phyloP scores from a whole-genome alignment of 78 protist genomes.

The Thecamonas trahens region DNA sequence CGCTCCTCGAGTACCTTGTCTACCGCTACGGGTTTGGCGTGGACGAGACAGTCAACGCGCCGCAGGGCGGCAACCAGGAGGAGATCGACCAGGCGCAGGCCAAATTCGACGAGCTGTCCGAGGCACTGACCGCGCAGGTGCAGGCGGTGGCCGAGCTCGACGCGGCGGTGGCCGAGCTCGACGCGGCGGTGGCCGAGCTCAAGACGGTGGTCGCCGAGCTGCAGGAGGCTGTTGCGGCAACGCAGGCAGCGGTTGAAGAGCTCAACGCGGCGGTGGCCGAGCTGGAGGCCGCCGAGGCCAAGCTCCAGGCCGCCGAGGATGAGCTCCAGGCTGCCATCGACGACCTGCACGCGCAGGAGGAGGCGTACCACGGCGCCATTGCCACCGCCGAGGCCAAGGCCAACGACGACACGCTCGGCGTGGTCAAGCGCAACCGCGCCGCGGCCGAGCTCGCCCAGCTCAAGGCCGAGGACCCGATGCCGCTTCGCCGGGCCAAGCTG shows the following conservation, averaged over 20 bases:
- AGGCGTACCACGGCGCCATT: constrained; percentile 5
- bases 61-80: constrained; percentile 6
- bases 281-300: constrained; percentile 2
- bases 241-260: background rate
- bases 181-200: background rate
- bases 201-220: background rate
- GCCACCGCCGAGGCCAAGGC: background rate
- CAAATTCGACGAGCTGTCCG: background rate
- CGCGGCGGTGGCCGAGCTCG: background rate
- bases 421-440: constrained; percentile 21
- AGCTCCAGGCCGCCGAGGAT: background rate
- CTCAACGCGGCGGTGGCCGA: background rate
- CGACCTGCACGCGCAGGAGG: constrained; percentile 10
- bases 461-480: constrained; percentile 21
- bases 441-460: constrained; percentile 20
- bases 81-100: background rate
- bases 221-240: background rate
- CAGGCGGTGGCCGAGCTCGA: background rate
- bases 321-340: constrained; percentile 10
- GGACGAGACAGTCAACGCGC: background rate
- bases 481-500: constrained; percentile 21
- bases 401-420: constrained; percentile 6
- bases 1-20: constrained; percentile 2
- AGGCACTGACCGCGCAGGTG: background rate
- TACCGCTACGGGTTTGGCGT: background rate